phyloP scores from a whole-genome alignment of 2,329 filamentous ascomycete genomes.

The Talaromyces sp. region DNA sequence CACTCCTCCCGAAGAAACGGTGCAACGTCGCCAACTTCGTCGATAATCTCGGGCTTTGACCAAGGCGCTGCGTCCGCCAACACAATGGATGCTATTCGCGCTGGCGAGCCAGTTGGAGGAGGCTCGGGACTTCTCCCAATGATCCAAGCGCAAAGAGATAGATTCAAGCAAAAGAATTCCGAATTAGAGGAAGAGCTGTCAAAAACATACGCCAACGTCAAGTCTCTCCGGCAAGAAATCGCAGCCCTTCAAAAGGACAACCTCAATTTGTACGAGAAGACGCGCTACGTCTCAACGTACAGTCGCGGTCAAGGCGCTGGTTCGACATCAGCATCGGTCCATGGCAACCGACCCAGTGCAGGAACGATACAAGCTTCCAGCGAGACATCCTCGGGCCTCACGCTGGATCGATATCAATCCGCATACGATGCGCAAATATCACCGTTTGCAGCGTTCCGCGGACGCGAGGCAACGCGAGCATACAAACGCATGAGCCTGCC shows the following conservation, averaged over 20 bases:
- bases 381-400: conserved; percentile 55
- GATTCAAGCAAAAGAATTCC: conserved; percentile 92
- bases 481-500: conserved; percentile 90
- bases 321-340: conserved; percentile 57
- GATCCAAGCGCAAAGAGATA: conserved; percentile 95
- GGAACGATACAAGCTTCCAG: conserved; percentile 59
- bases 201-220: conserved; percentile 73
- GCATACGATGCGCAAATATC: conserved; percentile 95
- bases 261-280: conserved; percentile 93
- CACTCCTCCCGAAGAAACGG: conserved; percentile 66
- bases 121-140: conserved; percentile 91
- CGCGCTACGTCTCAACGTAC: conserved; percentile 90
- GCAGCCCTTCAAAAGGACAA: conserved; percentile 94
- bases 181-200: conserved; percentile 88
- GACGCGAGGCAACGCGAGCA: conserved; percentile 84
- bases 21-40: conserved; percentile 82
- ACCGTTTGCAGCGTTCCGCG: conserved; percentile 90
- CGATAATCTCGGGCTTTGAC: conserved; percentile 96
- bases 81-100: conserved; percentile 54
- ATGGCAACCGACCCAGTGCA: conserved; percentile 65
- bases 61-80: conserved; percentile 49
- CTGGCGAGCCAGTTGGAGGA: conserved; percentile 63
- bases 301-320: conserved; percentile 57
- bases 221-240: conserved; percentile 82
- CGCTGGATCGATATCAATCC: conserved; percentile 78